A percentile compares a stretch with the other conserved stretches of the same genome.
phyloP scores from a whole-genome alignment of 2,329 filamentous ascomycete species.

The Colletotrichum theobromicola region DNA sequence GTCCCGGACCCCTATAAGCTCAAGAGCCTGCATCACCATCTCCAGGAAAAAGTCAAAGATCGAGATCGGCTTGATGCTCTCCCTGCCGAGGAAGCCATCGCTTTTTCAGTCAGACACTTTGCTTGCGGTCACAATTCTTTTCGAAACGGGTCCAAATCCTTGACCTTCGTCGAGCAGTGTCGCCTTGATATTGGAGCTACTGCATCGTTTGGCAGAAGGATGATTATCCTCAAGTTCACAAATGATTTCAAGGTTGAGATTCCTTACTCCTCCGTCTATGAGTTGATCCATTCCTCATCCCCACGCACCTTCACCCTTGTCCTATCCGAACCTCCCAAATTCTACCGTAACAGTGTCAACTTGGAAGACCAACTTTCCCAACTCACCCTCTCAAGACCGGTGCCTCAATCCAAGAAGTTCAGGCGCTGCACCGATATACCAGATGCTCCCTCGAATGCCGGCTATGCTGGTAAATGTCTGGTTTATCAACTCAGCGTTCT shows the following conservation, averaged over 20 bases:
- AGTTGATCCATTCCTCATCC: conserved; percentile 43
- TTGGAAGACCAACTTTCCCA: background rate
- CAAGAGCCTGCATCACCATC: conserved; percentile 35
- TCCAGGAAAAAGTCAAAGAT: conserved; percentile 29
- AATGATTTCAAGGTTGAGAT: conserved; percentile 38
- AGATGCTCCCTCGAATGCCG: conserved; percentile 31
- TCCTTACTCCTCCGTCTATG: conserved; percentile 51
- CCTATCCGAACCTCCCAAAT: conserved; percentile 55
- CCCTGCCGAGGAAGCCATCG: conserved; percentile 24
- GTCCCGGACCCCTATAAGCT: conserved; percentile 39
- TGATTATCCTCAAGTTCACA: conserved; percentile 43
- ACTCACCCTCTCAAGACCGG: background rate
- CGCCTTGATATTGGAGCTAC: conserved; percentile 35
- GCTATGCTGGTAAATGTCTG: conserved; percentile 44
- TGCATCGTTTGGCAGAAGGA: conserved; percentile 47
- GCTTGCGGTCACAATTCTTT: conserved; percentile 57
- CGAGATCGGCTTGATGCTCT: conserved; percentile 18
- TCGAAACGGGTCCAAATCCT: conserved; percentile 23
- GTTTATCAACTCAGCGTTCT: conserved; percentile 46
- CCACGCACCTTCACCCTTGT: conserved; percentile 52
- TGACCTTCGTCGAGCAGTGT: conserved; percentile 51
- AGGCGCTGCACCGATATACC: conserved; percentile 24
- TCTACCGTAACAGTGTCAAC: conserved; percentile 38
- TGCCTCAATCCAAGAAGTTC: background rate
- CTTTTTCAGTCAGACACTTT: conserved; percentile 20